Evolutionary conservation across 1,284 basidiomycete genomes (phyloP).

Genomic region (Austroboletus rostrupii): DNA sequence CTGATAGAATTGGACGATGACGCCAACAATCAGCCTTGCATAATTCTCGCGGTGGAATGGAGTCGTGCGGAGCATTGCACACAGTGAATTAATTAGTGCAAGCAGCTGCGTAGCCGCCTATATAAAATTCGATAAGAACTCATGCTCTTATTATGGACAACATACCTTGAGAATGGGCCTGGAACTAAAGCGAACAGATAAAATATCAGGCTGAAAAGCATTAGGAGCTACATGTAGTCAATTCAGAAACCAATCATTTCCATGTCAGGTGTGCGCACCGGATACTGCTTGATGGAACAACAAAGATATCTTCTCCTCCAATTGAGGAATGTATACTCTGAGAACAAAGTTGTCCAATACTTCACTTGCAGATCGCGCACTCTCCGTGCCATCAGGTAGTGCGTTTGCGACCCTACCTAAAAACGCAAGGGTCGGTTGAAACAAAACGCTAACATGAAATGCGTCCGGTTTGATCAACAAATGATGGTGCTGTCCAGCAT

Average conservation of each 20-base stretch:
- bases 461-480: slow-evolving; percentile 87
- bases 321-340: slow-evolving; percentile 88
- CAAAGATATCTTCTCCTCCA: slow-evolving; percentile 91
- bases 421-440: slow-evolving; percentile 90
- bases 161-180: slow-evolving; percentile 79
- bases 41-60: slow-evolving; percentile 96
- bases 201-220: slow-evolving; percentile 77
- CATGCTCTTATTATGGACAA: slow-evolving; percentile 1
- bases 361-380: slow-evolving; percentile 65
- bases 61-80: slow-evolving; percentile 88
- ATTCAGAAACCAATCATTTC: background rate
- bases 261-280: slow-evolving; percentile 42
- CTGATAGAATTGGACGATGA: slow-evolving; percentile 96
- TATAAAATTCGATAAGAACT: slow-evolving; percentile 8
- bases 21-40: slow-evolving; percentile 89
- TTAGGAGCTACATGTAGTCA: slow-evolving; percentile 57
- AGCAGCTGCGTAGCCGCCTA: slow-evolving; percentile 83
- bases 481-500: slow-evolving; percentile 76
- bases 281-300: slow-evolving; percentile 86
- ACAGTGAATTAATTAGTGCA: slow-evolving; percentile 89
- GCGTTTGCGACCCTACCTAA: slow-evolving; percentile 70
- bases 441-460: slow-evolving; percentile 92
- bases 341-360: slow-evolving; percentile 94
- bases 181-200: slow-evolving; percentile 56
- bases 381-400: slow-evolving; percentile 72